Evolutionary conservation across 768 basidiomycete species (phyloP).

Genomic region (Coprinopsis strossmayeri): DNA sequence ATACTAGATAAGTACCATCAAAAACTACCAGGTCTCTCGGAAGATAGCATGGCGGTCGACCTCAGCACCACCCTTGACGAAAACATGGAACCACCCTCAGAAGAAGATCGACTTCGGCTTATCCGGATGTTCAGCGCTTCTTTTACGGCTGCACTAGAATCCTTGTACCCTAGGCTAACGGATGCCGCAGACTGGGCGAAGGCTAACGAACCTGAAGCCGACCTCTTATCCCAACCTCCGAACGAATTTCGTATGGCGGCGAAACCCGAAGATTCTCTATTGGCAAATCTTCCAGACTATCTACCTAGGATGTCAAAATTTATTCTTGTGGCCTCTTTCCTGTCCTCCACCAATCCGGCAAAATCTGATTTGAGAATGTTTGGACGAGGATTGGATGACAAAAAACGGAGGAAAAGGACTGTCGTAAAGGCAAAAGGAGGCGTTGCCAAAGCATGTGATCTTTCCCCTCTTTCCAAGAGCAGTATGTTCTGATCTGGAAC

Average conservation of each 20-base stretch:
- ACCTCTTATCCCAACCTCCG: constrained; percentile 29
- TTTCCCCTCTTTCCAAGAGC: neutral
- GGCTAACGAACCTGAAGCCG: constrained; percentile 38
- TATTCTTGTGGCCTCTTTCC: constrained; percentile 67
- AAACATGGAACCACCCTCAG: constrained; percentile 31
- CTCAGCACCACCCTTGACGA: too few species aligned
- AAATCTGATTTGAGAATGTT: constrained; percentile 82
- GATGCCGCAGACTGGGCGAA: constrained; percentile 59
- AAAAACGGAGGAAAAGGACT: constrained; percentile 36
- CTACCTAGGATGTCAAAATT: constrained; percentile 69
- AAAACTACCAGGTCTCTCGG: too few species aligned
- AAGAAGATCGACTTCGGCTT: constrained; percentile 63
- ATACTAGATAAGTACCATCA: constrained; percentile 43
- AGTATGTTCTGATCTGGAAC: neutral
- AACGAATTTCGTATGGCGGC: constrained; percentile 10
- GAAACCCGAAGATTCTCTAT: constrained; percentile 3
- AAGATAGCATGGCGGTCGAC: constrained; percentile 18
- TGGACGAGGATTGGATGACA: constrained; percentile 65
- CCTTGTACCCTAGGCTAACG: constrained; percentile 61
- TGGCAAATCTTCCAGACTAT: neutral
- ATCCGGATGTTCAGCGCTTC: constrained; percentile 56
- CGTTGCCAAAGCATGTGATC: constrained; percentile 35
- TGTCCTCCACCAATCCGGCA: constrained; percentile 81
- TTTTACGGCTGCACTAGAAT: constrained; percentile 54
- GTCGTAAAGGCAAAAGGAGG: constrained; percentile 33